Conservation (phyloP, 176 grass and related monocot genomes). For the Poa pratensis region DNA sequence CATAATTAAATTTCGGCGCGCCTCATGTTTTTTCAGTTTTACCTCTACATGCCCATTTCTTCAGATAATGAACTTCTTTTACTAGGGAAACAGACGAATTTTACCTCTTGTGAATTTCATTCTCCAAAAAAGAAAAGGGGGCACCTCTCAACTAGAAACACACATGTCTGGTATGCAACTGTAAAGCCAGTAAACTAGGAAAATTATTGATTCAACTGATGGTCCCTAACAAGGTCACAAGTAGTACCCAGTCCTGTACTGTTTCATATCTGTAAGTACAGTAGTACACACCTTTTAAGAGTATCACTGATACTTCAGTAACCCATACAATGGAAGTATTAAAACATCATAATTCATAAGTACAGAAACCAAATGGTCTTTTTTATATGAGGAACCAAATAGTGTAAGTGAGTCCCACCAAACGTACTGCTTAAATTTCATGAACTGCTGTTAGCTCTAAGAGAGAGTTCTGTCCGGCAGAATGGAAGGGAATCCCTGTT, state of each 20-base stretch:
- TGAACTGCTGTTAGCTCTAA: not conserved
- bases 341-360: not conserved
- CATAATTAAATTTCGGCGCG: not conserved
- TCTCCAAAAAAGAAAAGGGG: constrained; percentile 1
- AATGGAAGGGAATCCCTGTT: not conserved
- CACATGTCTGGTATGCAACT: constrained; percentile 17
- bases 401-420: not conserved
- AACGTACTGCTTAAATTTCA: not conserved
- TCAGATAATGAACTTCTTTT: not conserved
- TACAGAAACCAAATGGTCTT: not conserved
- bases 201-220: constrained; percentile 38
- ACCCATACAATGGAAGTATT: not conserved
- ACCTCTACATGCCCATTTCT: not conserved
- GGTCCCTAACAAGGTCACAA: constrained; percentile 42
- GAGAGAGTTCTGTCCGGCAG: not conserved
- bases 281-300: constrained; percentile 38
- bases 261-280: constrained; percentile 40
- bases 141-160: constrained; percentile 20
- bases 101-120: not conserved
- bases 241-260: constrained; percentile 36
- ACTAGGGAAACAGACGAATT: not conserved
- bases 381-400: not conserved
- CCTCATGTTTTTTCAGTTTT: not conserved
- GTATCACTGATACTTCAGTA: constrained; percentile 1
- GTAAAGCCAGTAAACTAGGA: not conserved